Conservation (phyloP, 257 asterid species). For the Gentiana straminea region DNA sequence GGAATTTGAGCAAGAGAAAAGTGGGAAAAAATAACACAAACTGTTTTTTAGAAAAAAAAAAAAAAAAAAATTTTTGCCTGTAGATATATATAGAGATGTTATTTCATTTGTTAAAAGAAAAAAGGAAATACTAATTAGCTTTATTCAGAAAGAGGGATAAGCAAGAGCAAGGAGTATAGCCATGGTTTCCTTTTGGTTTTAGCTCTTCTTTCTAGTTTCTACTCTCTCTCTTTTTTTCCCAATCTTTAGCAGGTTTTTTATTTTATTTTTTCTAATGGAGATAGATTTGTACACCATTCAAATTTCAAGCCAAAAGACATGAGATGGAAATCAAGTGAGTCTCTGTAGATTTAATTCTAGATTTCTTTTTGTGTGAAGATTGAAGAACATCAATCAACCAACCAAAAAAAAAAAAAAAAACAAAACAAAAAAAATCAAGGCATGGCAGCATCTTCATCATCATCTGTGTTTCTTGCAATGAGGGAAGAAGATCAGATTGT, state of each 20-base stretch:
- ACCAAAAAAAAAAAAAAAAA: background rate
- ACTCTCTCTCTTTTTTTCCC: constrained; percentile 1
- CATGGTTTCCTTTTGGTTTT: constrained; percentile 7
- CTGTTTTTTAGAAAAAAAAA: too few relatives aligned
- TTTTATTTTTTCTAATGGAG: too few relatives aligned
- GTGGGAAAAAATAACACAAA: background rate
- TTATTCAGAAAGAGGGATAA: constrained; percentile 1
- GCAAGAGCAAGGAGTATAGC: background rate
- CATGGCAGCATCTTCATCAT: constrained; percentile 45
- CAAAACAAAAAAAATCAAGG: background rate
- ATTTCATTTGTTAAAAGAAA: constrained; percentile 33
- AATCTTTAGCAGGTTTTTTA: background rate
- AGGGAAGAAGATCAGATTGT: constrained; percentile 7
- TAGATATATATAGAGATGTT: constrained; percentile 18
- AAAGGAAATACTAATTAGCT: constrained; percentile 1
- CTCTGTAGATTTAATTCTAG: background rate
- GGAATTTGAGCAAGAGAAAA: background rate
- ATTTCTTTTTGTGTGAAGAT: too few relatives aligned
- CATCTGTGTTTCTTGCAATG: constrained; percentile 16
- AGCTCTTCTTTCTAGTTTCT: constrained; percentile 2
- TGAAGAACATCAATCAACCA: too few relatives aligned
- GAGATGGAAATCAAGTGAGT: too few relatives aligned
- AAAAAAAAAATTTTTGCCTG: background rate
- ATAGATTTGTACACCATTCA: too few relatives aligned
- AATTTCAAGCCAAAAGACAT: too few relatives aligned